phyloP scores from a whole-genome alignment of 768 basidiomycete species.

The Lactarius quietus region DNA sequence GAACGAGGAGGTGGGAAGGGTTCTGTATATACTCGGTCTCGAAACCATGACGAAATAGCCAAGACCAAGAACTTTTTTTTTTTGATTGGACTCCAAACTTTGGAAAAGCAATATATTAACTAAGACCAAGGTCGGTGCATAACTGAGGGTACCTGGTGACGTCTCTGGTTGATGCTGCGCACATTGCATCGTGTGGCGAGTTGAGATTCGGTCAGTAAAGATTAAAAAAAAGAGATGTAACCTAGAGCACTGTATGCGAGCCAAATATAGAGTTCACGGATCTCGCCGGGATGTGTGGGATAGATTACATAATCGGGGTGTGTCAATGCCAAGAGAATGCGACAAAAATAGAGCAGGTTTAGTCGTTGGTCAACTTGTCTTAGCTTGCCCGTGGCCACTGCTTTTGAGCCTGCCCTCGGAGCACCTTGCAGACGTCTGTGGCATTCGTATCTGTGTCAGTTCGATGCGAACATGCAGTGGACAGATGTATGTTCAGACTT shows the following conservation, averaged over 20 bases:
- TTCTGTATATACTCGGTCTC: too few relatives aligned
- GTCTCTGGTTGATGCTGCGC: slow-evolving; percentile 31
- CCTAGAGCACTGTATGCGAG: slow-evolving; percentile 35
- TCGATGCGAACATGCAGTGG: neutral
- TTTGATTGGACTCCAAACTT: too few relatives aligned
- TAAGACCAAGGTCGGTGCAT: slow-evolving; percentile 32
- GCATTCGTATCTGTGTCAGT: neutral
- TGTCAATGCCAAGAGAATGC: slow-evolving; percentile 16
- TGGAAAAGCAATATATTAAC: too few relatives aligned
- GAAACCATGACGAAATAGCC: slow-evolving; percentile 26
- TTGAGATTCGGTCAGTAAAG: neutral
- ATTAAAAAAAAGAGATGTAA: neutral
- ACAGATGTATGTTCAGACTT: neutral
- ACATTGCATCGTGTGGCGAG: slow-evolving; percentile 35
- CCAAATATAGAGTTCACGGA: slow-evolving; percentile 42
- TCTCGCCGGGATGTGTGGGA: slow-evolving; percentile 36
- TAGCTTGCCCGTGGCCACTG: neutral
- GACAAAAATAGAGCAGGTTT: slow-evolving; percentile 15
- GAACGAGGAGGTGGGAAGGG: slow-evolving; percentile 42
- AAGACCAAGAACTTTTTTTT: slow-evolving; percentile 33
- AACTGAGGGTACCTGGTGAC: slow-evolving; percentile 37
- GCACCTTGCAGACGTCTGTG: neutral
- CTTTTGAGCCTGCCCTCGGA: neutral
- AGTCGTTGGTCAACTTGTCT: too few relatives aligned
- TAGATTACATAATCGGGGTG: neutral